Base-by-base conservation (phyloP, 768 basidiomycete species). In the Kwoniella pini region DNA sequence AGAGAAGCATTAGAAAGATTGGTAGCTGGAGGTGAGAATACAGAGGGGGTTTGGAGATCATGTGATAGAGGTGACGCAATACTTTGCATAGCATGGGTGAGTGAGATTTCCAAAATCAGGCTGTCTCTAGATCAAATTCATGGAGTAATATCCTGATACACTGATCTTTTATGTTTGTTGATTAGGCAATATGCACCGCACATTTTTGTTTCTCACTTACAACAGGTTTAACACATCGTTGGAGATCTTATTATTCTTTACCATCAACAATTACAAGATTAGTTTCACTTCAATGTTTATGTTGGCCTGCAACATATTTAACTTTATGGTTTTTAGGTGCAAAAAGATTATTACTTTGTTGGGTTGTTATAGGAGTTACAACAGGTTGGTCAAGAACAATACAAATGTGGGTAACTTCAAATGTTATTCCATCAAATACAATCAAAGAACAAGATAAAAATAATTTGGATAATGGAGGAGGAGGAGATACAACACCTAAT, bases 381-480 rank as follows among this genome's bases (percentile, higher is more conserved):
- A 96, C 95, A 0, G 90, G 87, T 71, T 81, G 87, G 55, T 76
- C 71, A 4, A 68, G 78, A 7, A 56, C 73, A 4, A 84, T 97
- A 55, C 91, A 96, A 80, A 87, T 96, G 61, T 98, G 93, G 92
- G 93, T 96, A 24, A 95, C 93, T 39, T 89, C 87, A 72, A 98
- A 98, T 76, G 84, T 98, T 26, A 59, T 70, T 24, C 45, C 60
- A n/a, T 39, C 40, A 50, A n/a, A 31, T 28, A 26, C 43, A n/a
- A 13, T 26, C 15, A 17, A 24, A 40, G 24, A 52, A 26, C 15
- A 12, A 13, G 30, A 39, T 10, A 49, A 19, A 3, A 26, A 22
- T 13, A 21, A 17, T n/a, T n/a, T n/a, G 3, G 40, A 22, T 3
- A 26, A 2, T 19, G 61, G 39, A 21, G 48, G 39, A 9, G 52